phyloP scores from a whole-genome alignment of 1,284 basidiomycete species.

The Rhizoctonia solani region DNA sequence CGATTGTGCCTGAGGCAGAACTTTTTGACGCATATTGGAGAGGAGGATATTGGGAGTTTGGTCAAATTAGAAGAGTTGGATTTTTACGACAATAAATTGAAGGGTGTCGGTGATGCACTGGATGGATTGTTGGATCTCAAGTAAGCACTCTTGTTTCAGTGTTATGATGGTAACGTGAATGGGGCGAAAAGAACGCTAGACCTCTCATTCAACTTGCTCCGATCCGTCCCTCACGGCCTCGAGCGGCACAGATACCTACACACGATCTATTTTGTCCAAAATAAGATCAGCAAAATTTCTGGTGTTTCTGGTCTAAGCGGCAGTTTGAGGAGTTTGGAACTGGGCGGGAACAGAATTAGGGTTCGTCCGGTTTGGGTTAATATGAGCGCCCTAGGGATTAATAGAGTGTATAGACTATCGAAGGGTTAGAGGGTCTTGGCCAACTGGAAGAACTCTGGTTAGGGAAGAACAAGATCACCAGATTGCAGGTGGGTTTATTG shows the following conservation, averaged over 20 bases:
- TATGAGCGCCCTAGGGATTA: not conserved
- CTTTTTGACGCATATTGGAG: slow-evolving; percentile 71
- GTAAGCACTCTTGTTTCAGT: slow-evolving; percentile 56
- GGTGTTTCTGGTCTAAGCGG: slow-evolving; percentile 63
- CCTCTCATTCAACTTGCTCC: slow-evolving; percentile 92
- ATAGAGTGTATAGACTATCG: slow-evolving; percentile 66
- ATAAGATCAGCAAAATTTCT: slow-evolving; percentile 84
- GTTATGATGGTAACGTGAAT: not conserved
- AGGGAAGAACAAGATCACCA: slow-evolving; percentile 95
- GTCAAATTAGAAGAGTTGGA: slow-evolving; percentile 84
- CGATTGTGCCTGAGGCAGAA: slow-evolving; percentile 91
- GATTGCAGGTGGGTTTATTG: slow-evolving; percentile 66
- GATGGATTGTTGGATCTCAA: slow-evolving; percentile 63
- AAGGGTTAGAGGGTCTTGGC: slow-evolving; percentile 79
- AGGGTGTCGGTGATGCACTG: slow-evolving; percentile 67
- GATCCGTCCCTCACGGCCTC: slow-evolving; percentile 67
- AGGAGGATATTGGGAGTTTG: slow-evolving; percentile 67
- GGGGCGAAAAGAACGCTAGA: slow-evolving; percentile 70
- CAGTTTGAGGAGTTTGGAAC: slow-evolving; percentile 80
- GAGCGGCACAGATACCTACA: slow-evolving; percentile 63
- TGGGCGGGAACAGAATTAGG: slow-evolving; percentile 90
- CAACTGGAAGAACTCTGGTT: slow-evolving; percentile 94
- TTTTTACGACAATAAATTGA: slow-evolving; percentile 94
- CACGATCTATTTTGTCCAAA: slow-evolving; percentile 94
- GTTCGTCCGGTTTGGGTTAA: slow-evolving; percentile 50